phyloP scores from a whole-genome alignment of 202 grass and related monocot genomes.

The Hordeum pubiflorum region DNA sequence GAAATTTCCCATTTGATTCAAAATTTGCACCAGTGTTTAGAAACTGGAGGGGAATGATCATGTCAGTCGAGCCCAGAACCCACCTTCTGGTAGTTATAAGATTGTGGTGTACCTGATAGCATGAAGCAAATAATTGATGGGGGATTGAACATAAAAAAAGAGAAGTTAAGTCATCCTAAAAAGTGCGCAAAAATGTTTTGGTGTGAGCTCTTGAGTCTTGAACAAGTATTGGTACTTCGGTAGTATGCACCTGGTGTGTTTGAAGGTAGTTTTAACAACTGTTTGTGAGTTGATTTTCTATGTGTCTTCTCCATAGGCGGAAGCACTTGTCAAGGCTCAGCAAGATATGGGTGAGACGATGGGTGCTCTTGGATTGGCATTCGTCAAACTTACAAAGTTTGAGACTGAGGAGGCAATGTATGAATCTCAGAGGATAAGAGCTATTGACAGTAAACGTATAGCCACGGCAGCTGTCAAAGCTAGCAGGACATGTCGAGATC shows the following conservation, averaged over 20 bases:
- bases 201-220: background rate
- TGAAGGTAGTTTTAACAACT: constrained; percentile 5
- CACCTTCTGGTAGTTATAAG: background rate
- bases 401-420: constrained; percentile 77
- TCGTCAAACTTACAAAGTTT: constrained; percentile 88
- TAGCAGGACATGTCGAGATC: constrained; percentile 85
- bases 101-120: background rate
- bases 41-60: background rate
- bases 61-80: background rate
- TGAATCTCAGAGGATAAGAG: constrained; percentile 70
- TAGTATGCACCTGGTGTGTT: background rate
- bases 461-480: constrained; percentile 95
- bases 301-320: constrained; percentile 45
- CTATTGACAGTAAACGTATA: constrained; percentile 67
- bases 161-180: background rate
- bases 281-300: background rate
- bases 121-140: background rate
- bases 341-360: constrained; percentile 98
- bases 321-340: constrained; percentile 82
- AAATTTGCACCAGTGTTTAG: background rate
- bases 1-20: background rate
- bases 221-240: background rate
- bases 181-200: background rate
- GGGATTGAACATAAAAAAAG: background rate
- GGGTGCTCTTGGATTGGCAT: constrained; percentile 90